Evolutionary conservation across 805 yeast species (phyloP).

Genomic region (Komagataella ulmi): DNA sequence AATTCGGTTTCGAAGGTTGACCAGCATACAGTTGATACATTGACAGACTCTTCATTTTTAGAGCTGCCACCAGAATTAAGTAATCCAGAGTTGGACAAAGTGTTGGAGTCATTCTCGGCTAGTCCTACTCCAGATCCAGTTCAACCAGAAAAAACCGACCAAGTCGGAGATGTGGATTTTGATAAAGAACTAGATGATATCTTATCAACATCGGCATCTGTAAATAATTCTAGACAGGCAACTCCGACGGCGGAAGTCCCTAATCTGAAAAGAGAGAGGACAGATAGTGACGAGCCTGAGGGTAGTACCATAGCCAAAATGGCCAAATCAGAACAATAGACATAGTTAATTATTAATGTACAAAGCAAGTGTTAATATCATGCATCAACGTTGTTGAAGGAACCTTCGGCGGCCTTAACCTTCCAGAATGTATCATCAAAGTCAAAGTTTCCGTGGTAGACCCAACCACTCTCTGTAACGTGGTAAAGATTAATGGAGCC

Average conservation of each 20-base stretch:
- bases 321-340: background rate
- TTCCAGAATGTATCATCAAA: constrained; percentile 90
- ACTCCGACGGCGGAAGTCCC: background rate
- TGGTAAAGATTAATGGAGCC: constrained; percentile 91
- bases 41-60: background rate
- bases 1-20: background rate
- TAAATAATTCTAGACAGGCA: background rate
- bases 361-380: constrained; percentile 9
- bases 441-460: constrained; percentile 88
- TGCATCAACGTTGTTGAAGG: constrained; percentile 70
- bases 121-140: constrained; percentile 4
- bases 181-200: background rate
- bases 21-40: background rate
- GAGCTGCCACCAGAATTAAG: constrained; percentile 1
- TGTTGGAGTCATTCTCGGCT: constrained; percentile 7
- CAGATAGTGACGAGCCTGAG: background rate
- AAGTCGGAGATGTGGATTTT: background rate
- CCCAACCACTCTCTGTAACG: constrained; percentile 90
- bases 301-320: background rate
- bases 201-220: background rate
- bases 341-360: background rate
- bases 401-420: constrained; percentile 73
- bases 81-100: constrained; percentile 7
- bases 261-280: background rate
- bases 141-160: background rate